Evolutionary conservation across 768 basidiomycete genomes (phyloP), one percentile per base, ranked within the genome.

Genomic region (Suillus decipiens): DNA sequence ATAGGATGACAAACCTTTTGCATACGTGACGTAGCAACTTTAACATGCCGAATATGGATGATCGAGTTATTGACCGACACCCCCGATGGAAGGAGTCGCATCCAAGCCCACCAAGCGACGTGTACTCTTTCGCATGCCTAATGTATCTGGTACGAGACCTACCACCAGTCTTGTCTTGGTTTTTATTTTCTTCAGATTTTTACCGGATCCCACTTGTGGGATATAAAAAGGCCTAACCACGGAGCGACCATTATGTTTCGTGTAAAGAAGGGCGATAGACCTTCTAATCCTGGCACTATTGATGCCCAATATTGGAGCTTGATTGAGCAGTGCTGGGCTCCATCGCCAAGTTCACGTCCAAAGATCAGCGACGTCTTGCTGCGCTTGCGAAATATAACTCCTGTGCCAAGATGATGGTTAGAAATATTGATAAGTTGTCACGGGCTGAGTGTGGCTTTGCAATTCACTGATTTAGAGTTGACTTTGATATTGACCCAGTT

Each of bases 371-470:
- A 39, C 0, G 55, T 56, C 9, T 56, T 56, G n/a, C 22, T 17
- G 15, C 24, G 10, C 24, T 28, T 56, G 17, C 17, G 11, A 56
- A 78, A 53, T 5, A 53, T n/a, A 8, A 33, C 15, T n/a, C n/a
- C n/a, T n/a, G n/a, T n/a, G n/a, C n/a, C n/a, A n/a, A n/a, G 33
- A 60, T 31, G 24, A 36, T 37, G 48, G 7, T 14, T 12, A 14
- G 12, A 48, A 24, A 22, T 47, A 22, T 22, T 22, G 45, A 22
- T 22, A 24, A 6, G n/a, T 47, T 24, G 45, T 48, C n/a, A n/a
- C n/a, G n/a, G 12, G 22, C 45, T 24, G 19, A 22, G 22, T 24
- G n/a, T 9, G 6, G 45, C 45, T 43, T 43, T 19, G 42, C 19
- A 43, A 19, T 43, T 43, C 42, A 17, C 17, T 41, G 37, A 6